Conservation (phyloP, 2,329 filamentous ascomycete species). For the Paraphaeosphaeria minitans region DNA sequence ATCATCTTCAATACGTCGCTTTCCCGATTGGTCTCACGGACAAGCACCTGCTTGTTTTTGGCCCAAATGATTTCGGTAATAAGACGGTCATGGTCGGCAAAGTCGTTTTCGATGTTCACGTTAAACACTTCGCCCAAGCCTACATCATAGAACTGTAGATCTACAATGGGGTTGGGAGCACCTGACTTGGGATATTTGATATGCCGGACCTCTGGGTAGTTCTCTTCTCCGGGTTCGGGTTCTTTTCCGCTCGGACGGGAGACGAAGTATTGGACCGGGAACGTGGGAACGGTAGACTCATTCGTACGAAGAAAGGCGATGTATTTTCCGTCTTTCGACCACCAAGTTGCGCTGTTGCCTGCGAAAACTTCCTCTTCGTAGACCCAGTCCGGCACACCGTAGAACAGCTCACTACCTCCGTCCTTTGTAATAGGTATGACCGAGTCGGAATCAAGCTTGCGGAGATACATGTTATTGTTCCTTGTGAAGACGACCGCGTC, state of each 20-base stretch:
- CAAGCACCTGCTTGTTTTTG: conserved; percentile 71
- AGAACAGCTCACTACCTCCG: conserved; percentile 87
- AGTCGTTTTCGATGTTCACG: conserved; percentile 77
- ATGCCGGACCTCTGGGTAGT: conserved; percentile 84
- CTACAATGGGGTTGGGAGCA: conserved; percentile 87
- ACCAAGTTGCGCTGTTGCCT: conserved; percentile 88
- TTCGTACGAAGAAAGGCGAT: conserved; percentile 93
- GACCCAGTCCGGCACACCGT: conserved; percentile 97
- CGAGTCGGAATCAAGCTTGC: conserved; percentile 65
- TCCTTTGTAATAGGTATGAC: conserved; percentile 81
- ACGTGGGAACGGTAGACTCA: conserved; percentile 88
- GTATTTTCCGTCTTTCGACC: conserved; percentile 87
- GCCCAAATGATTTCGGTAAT: conserved; percentile 96
- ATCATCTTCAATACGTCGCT: conserved; percentile 90
- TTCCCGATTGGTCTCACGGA: conserved; percentile 92
- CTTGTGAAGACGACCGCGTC: conserved; percentile 88
- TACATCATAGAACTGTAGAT: conserved; percentile 87
- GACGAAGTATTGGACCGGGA: conserved; percentile 91
- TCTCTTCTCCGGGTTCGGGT: conserved; percentile 74
- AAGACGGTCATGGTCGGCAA: conserved; percentile 79
- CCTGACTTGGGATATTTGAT: conserved; percentile 99
- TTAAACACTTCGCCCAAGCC: conserved; percentile 76
- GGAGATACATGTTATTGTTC: conserved; percentile 87
- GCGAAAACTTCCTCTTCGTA: conserved; percentile 87
- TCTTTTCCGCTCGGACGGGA: conserved; percentile 78